These are phyloP conservation scores for Passalora sequoiae DNA, from an alignment of 2,329 filamentous ascomycete genomes.

Conservation along the genomic window DNA sequence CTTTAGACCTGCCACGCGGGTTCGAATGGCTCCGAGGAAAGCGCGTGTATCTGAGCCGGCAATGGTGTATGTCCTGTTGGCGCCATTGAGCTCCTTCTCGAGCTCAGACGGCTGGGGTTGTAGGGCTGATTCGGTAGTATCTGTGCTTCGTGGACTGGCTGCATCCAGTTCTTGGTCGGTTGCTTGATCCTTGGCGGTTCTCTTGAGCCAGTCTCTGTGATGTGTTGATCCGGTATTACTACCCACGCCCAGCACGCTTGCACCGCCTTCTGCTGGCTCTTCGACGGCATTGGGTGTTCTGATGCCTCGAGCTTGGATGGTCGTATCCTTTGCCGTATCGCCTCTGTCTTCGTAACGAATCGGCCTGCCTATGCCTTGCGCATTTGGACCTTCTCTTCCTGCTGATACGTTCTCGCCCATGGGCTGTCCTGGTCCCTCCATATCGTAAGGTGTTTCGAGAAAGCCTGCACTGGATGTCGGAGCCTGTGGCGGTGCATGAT, in stretches of 20 bases:
- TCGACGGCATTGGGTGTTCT: slow-evolving; percentile 4
- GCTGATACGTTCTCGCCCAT: slow-evolving; percentile 25
- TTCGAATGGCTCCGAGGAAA: slow-evolving; percentile 23
- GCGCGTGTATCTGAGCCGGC: slow-evolving; percentile 15
- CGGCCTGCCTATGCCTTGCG: slow-evolving; percentile 18
- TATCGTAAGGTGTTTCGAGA: slow-evolving; percentile 12
- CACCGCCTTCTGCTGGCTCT: slow-evolving; percentile 14
- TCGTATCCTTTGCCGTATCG: slow-evolving; percentile 7
- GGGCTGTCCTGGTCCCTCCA: slow-evolving; percentile 8
- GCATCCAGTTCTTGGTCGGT: not conserved
- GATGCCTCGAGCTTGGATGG: not conserved
- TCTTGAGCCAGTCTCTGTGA: slow-evolving; percentile 5
- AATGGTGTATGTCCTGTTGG: slow-evolving; percentile 19
- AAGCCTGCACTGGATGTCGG: slow-evolving; percentile 17
- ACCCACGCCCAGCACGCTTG: slow-evolving; percentile 10
- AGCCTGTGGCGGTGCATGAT: slow-evolving; percentile 12
- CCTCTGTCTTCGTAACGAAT: slow-evolving; percentile 12
- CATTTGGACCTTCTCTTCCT: slow-evolving; percentile 23
- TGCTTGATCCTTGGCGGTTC: not conserved
- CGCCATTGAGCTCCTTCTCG: not conserved
- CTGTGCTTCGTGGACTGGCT: not conserved
- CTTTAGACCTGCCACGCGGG: slow-evolving; percentile 21
- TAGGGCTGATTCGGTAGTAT: not conserved
- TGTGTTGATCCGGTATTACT: slow-evolving; percentile 6
- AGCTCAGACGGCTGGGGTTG: not conserved